Conservation (phyloP, 768 basidiomycete species). For the Auriscalpium vulgare region DNA sequence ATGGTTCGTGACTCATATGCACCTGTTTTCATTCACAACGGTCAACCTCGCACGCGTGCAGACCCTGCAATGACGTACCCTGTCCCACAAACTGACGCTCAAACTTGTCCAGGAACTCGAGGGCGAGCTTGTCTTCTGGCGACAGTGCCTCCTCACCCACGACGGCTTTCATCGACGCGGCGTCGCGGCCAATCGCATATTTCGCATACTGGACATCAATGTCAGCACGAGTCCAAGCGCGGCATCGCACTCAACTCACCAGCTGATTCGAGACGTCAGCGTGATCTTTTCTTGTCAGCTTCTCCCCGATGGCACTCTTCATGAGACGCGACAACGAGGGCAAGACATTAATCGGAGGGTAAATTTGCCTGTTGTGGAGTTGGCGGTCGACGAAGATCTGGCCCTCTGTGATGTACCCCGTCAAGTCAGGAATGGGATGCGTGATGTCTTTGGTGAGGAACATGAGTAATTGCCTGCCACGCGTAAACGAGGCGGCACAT, state of each 20-base stretch:
- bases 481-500: slow-evolving; percentile 21
- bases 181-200: slow-evolving; percentile 96
- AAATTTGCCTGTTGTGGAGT: slow-evolving; percentile 93
- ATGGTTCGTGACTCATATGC: slow-evolving; percentile 93
- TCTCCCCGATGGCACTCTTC: slow-evolving; percentile 99
- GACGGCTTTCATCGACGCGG: slow-evolving; percentile 98
- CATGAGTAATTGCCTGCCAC: not conserved
- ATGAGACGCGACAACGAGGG: slow-evolving; percentile 98
- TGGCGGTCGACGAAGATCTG: slow-evolving; percentile 99
- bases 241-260: slow-evolving; percentile 36
- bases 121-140: slow-evolving; percentile 88
- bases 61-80: slow-evolving; percentile 39
- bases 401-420: slow-evolving; percentile 98
- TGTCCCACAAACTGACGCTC: slow-evolving; percentile 97
- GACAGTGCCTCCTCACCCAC: slow-evolving; percentile 98
- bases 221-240: slow-evolving; percentile 12
- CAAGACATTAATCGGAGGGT: slow-evolving; percentile 98
- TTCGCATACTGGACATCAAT: slow-evolving; percentile 72
- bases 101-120: slow-evolving; percentile 97
- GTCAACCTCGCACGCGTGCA: not conserved
- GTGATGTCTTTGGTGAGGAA: slow-evolving; percentile 72
- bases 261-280: slow-evolving; percentile 99
- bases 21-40: slow-evolving; percentile 38
- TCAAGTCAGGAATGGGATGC: slow-evolving; percentile 99
- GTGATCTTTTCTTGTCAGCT: slow-evolving; percentile 95